These are phyloP conservation scores for Cladosporium velox DNA, from an alignment of 2,329 filamentous ascomycete species.

Conservation along the genomic window DNA sequence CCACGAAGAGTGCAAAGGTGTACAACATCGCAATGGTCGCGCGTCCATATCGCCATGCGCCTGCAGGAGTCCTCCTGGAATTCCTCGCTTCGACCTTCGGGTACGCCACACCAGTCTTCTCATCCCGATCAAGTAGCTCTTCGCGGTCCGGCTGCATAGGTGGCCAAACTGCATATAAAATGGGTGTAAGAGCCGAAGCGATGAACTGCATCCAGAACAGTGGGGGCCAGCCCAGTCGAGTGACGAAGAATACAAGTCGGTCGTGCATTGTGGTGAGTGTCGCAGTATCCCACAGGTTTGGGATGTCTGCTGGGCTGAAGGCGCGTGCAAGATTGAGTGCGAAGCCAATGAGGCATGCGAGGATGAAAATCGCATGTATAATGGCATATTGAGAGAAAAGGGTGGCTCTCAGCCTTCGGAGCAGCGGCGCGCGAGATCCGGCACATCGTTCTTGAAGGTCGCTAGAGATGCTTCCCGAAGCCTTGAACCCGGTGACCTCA, in stretches of 20 bases:
- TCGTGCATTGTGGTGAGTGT: slow-evolving; percentile 35
- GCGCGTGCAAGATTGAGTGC: slow-evolving; percentile 51
- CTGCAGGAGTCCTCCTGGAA: neutral
- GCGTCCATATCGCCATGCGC: slow-evolving; percentile 11
- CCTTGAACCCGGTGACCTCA: slow-evolving; percentile 59
- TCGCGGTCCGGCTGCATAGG: slow-evolving; percentile 58
- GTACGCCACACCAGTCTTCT: slow-evolving; percentile 56
- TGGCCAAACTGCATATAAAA: slow-evolving; percentile 21
- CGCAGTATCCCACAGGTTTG: slow-evolving; percentile 45
- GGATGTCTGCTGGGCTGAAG: slow-evolving; percentile 52
- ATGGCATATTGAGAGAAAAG: slow-evolving; percentile 44
- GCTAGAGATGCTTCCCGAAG: slow-evolving; percentile 60
- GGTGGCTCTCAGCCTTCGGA: slow-evolving; percentile 56
- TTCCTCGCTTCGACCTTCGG: slow-evolving; percentile 35
- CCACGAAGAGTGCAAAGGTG: slow-evolving; percentile 7
- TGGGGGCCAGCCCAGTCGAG: slow-evolving; percentile 64
- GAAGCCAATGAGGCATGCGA: slow-evolving; percentile 41
- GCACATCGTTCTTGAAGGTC: slow-evolving; percentile 60
- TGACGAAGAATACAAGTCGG: slow-evolving; percentile 55
- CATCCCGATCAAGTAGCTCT: slow-evolving; percentile 57
- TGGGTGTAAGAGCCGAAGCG: slow-evolving; percentile 19
- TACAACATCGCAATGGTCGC: slow-evolving; percentile 4
- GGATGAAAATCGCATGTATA: slow-evolving; percentile 59
- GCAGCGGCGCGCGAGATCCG: slow-evolving; percentile 45
- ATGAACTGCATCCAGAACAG: slow-evolving; percentile 51